These are phyloP conservation scores for Neoascochyta sp. DNA, from an alignment of 2,329 filamentous ascomycete species.

Conservation along the genomic window DNA sequence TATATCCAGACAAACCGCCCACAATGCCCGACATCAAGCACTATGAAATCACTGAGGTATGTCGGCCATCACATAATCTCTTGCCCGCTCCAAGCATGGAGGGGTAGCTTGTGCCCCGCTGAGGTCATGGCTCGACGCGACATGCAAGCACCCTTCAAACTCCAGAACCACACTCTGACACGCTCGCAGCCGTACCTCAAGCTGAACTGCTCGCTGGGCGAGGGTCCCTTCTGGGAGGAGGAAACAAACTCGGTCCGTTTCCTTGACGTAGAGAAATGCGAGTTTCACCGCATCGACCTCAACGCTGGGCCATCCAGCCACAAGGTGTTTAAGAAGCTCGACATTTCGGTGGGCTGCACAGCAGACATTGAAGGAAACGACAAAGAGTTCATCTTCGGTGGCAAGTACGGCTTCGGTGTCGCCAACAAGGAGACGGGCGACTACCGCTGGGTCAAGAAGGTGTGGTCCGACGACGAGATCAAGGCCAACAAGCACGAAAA, in stretches of 20 bases:
- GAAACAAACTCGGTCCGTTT: slow-evolving; percentile 65
- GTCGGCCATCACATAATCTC: no score
- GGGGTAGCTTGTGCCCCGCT: slow-evolving; percentile 29
- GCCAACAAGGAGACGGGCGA: slow-evolving; percentile 61
- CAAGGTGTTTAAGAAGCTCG: slow-evolving; percentile 53
- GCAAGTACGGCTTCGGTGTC: slow-evolving; percentile 78
- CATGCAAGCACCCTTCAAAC: background rate
- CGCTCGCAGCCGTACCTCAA: slow-evolving; percentile 51
- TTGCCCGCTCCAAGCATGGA: slow-evolving; percentile 10
- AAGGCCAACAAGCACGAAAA: slow-evolving; percentile 45
- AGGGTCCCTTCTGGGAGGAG: slow-evolving; percentile 71
- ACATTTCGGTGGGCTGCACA: slow-evolving; percentile 58
- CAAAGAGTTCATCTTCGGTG: slow-evolving; percentile 69
- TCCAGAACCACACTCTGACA: slow-evolving; percentile 6
- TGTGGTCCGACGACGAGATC: slow-evolving; percentile 52
- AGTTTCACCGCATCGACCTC: slow-evolving; percentile 69
- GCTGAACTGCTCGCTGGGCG: slow-evolving; percentile 63
- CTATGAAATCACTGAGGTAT: slow-evolving; percentile 37
- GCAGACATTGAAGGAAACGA: slow-evolving; percentile 70
- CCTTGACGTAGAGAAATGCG: slow-evolving; percentile 76
- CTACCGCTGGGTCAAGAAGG: slow-evolving; percentile 55
- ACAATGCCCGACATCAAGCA: slow-evolving; percentile 32
- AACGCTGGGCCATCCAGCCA: slow-evolving; percentile 58
- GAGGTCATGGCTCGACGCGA: slow-evolving; percentile 13
- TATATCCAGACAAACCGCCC: slow-evolving; percentile 10